Evolutionary conservation across 2,329 filamentous ascomycete genomes (phyloP), one percentile per base, ranked within the genome.

Genomic region (Arthrobotrys sphaeroides): DNA sequence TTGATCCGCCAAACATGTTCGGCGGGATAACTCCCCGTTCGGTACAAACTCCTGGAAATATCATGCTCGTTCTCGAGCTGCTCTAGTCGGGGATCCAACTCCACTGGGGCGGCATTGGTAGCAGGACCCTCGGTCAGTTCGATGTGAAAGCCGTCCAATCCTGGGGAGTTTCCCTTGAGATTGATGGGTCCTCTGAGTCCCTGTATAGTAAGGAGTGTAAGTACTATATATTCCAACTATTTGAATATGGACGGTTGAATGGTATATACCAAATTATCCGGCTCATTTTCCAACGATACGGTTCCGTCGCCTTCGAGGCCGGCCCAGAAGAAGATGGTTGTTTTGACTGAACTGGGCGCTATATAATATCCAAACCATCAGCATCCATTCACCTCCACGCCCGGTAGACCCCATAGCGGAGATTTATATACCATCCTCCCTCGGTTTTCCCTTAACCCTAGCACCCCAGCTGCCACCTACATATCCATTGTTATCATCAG

Each of bases 1-100:
- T 95, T 95, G 28, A 88, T 87, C 83, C 96, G 92, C 94, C 94
- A 97, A n/a, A 94, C 82, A 24, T 88, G 85, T 16, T 93, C 88
- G 0, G 88, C 85, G 0, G 90, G 87, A 2, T 91, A 83, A 6
- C 87, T 85, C n/a, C 90, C 81, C 65, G 92, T 95, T 73, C 90
- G 86, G n/a, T 74, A 74, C 28, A 74, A 49, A 24, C 53, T 67
- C 6, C 62, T 47, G 10, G 45, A 43, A 7, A 22, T 97, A 91
- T 42, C 93, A 82, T 0, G 93, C 94, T 79, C 89, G 88, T 80
- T 93, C 90, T 70, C 93, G 93, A 92, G 38, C 87, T 84, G 9
- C 61, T 89, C 89, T 31, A 90, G 87, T 1, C 88, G 85, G 81
- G 96, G 92, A 12, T 85, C 81, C 13, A 81, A 80, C 55, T 85